A percentile compares a stretch with the other conserved stretches of the same genome.
phyloP scores from a whole-genome alignment of 805 yeast genomes.

The Spathaspora gorwiae region DNA sequence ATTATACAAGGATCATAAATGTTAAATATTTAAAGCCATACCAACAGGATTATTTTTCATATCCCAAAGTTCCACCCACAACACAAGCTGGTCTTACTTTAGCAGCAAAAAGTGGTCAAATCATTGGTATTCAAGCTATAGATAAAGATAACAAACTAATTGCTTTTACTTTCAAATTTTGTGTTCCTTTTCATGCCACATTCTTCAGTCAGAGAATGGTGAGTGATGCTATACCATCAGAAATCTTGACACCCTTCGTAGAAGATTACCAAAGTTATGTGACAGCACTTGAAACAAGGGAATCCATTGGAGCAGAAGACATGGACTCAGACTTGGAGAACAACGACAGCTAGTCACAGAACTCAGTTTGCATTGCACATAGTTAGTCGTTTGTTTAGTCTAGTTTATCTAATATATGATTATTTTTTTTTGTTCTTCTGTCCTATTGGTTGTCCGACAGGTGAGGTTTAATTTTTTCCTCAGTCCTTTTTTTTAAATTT shows the following conservation, averaged over 20 bases:
- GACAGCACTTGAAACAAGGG: no score
- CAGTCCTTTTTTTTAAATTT: no score
- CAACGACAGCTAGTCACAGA: conserved; percentile 72
- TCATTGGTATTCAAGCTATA: background rate
- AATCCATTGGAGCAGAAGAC: no score
- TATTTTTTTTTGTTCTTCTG: no score
- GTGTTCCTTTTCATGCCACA: background rate
- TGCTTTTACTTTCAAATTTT: background rate
- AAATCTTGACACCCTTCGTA: no score
- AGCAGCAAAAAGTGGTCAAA: background rate
- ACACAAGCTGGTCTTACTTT: no score
- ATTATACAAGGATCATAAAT: background rate
- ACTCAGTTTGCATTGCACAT: conserved; percentile 40
- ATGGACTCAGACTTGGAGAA: no score
- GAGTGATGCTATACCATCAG: background rate
- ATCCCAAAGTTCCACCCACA: no score
- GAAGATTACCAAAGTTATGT: conserved; percentile 31
- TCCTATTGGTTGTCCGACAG: no score
- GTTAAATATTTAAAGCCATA: background rate
- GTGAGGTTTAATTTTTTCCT: no score
- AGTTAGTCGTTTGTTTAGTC: no score
- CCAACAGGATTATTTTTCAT: background rate
- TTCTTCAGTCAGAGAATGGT: background rate
- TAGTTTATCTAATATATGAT: no score
- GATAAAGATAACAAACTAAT: background rate